Base-by-base conservation (phyloP, 768 basidiomycete genomes). In the Serendipita sp. region DNA sequence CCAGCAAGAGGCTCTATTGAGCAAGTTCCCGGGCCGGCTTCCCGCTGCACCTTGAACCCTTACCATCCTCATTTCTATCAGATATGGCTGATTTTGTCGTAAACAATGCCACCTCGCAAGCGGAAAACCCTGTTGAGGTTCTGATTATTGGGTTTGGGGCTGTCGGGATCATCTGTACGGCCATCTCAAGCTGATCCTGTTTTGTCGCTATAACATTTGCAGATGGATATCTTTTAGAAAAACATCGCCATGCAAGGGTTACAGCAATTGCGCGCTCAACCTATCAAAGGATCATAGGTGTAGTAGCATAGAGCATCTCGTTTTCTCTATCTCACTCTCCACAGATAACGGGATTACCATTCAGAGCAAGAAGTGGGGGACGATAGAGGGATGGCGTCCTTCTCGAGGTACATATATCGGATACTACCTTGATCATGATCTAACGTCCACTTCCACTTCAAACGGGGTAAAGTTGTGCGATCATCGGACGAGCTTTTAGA, bases 151-250 rank as follows among this genome's bases (percentile, higher is more conserved):
- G 53, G 4, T 28, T 58, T 34, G 53, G 53, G 9, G 53, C 53
- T 58, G 53, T 58, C 20, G 53, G 53, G n/a, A 58, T 58, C 20
- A 58, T 58, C n/a, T 58, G 53, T 58, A 31, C 22, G 53, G 5
- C 20, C 13, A 13, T 20, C 45, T 48, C 53, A 20, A 58, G 26
- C 22, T 28, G 53, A n/a, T n/a, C 38, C 38, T 7, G 38, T 38
- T 0, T 14, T 7, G 0, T 38, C 38, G 14, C 14, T 30, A n/a
- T 58, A 33, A 58, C 53, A 34, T 31, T n/a, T 58, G n/a, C 45
- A 58, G 53, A 58, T 34, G 53, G 26, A 24, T 58, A 58, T 33
- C 30, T 58, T n/a, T 20, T 58, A 30, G 53, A 58, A 33, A 4
- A n/a, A 11, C 24, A 58, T 11, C 22, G 28, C 11, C 30, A 26